These are phyloP conservation scores for Colletotrichum tamarilloi DNA, from an alignment of 2,329 filamentous ascomycete genomes.

Conservation along the genomic window DNA sequence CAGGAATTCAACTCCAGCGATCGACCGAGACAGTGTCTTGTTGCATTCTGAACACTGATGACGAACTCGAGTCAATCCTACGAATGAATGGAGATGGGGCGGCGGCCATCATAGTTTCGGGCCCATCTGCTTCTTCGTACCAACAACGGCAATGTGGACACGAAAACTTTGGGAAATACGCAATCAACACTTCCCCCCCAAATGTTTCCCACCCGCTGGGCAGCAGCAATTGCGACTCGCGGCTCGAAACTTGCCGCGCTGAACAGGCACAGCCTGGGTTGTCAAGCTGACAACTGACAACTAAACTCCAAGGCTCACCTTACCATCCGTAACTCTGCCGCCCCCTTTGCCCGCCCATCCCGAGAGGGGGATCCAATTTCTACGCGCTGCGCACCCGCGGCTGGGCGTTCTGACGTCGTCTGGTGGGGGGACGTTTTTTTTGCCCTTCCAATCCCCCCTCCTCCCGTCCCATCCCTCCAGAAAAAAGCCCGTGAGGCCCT, in stretches of 20 bases:
- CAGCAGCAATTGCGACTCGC: background rate
- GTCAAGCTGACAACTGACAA: conserved; percentile 5
- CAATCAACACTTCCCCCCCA: background rate
- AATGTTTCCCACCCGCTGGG: background rate
- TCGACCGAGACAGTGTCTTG: conserved; percentile 27
- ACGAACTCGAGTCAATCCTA: conserved; percentile 11
- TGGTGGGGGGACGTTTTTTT: background rate
- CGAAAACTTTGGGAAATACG: background rate
- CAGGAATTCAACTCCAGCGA: background rate
- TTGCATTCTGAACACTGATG: conserved; percentile 19
- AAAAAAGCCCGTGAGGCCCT: background rate
- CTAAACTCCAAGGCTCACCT: background rate
- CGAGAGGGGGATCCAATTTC: background rate
- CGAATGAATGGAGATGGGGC: background rate
- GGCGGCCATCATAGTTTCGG: background rate
- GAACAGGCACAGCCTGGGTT: conserved; percentile 17
- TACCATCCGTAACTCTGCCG: background rate
- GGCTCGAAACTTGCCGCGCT: conserved; percentile 6
- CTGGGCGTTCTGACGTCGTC: conserved; percentile 27
- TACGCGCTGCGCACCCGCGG: background rate
- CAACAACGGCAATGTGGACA: background rate
- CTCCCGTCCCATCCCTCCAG: background rate
- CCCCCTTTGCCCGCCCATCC: conserved; percentile 1
- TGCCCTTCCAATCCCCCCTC: background rate
- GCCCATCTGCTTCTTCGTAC: background rate